phyloP scores from a whole-genome alignment of 2,329 filamentous ascomycete species.

The Calonectria crousiana region DNA sequence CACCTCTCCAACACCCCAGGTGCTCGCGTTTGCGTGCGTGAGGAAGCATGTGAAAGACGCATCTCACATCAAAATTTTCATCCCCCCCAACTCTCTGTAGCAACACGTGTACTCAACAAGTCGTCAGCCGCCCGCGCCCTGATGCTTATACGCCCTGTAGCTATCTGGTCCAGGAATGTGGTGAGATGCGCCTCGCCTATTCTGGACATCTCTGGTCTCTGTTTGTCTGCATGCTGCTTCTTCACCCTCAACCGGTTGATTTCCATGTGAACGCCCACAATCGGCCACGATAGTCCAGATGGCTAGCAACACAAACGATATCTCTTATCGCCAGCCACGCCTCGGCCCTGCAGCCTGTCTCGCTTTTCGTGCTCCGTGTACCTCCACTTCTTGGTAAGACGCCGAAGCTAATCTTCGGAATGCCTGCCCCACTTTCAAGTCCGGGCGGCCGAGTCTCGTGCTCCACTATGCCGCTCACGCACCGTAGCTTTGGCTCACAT shows the following conservation, averaged over 20 bases:
- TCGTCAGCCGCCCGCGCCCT: neutral
- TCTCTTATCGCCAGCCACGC: neutral
- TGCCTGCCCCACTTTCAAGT: neutral
- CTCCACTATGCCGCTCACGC: neutral
- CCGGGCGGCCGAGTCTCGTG: neutral
- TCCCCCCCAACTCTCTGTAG: neutral
- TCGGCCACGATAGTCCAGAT: neutral
- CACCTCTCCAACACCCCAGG: neutral
- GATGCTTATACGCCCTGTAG: conserved; percentile 10
- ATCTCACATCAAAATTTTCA: neutral
- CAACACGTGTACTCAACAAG: conserved; percentile 14
- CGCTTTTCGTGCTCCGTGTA: neutral
- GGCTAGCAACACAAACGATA: neutral
- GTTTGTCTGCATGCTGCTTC: neutral
- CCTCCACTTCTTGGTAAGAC: neutral
- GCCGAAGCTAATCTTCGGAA: neutral
- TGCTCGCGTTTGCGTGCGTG: neutral
- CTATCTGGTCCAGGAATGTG: conserved; percentile 16
- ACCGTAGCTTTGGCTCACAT: neutral
- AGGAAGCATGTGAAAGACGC: conserved; percentile 2
- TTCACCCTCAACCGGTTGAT: neutral
- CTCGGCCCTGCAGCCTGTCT: neutral
- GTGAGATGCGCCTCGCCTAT: conserved; percentile 20
- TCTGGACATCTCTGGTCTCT: neutral
- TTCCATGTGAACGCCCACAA: neutral